Percentiles rank a stretch among this genome's conserved stretches.
Conservation (phyloP, 2,329 filamentous ascomycete genomes). For the Cercospora zeina region DNA sequence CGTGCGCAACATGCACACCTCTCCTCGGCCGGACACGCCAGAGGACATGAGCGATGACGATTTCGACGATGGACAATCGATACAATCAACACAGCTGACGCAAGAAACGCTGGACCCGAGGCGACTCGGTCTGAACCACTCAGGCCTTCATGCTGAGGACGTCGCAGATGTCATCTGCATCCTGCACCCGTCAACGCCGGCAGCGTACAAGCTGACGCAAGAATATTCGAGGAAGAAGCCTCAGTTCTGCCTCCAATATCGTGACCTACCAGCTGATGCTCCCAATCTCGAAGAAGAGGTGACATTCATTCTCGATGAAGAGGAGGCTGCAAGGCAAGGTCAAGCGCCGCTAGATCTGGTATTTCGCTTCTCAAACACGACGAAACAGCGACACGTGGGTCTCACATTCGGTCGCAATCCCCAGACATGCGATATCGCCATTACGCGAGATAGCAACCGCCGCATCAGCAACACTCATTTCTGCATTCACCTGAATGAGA, state of each 20-base stretch:
- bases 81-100: constrained; percentile 59
- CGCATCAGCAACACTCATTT: constrained; percentile 95
- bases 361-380: constrained; percentile 71
- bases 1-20: background rate
- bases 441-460: constrained; percentile 65
- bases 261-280: constrained; percentile 33
- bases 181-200: constrained; percentile 73
- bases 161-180: constrained; percentile 87
- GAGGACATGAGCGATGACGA: constrained; percentile 7
- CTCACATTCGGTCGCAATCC: constrained; percentile 84
- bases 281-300: constrained; percentile 33
- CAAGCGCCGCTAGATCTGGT: constrained; percentile 62
- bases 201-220: constrained; percentile 70
- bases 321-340: constrained; percentile 45
- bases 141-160: constrained; percentile 78
- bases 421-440: constrained; percentile 68
- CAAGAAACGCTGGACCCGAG: constrained; percentile 73
- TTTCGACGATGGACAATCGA: constrained; percentile 45
- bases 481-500: constrained; percentile 84
- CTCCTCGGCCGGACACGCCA: background rate
- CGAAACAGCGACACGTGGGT: constrained; percentile 68
- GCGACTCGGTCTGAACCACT: constrained; percentile 75
- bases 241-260: constrained; percentile 61
- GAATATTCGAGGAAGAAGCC: constrained; percentile 54
- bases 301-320: constrained; percentile 38